These are phyloP conservation scores for Cardamine chenopodiifolia DNA, from an alignment of 345 rosid species.

Conservation along the genomic window DNA sequence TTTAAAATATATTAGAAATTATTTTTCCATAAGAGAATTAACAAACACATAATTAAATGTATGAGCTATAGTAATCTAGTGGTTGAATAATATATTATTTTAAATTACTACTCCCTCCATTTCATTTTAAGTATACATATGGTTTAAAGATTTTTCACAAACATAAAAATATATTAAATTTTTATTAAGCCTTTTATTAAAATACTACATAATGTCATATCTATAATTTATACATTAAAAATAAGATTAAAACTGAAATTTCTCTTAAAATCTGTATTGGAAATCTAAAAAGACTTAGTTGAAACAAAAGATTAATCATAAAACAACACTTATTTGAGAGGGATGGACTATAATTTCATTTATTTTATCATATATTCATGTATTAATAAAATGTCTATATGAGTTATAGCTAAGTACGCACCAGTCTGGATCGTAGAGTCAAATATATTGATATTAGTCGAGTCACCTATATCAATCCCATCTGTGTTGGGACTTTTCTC, in stretches of 20 bases:
- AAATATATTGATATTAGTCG: neutral
- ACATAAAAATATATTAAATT: neutral
- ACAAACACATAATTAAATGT: neutral
- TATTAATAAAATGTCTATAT: neutral
- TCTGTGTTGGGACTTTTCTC: conserved; percentile 27
- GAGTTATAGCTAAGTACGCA: neutral
- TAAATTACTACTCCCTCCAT: too few relatives aligned
- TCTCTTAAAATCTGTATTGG: too few relatives aligned
- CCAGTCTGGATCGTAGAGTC: conserved; percentile 13
- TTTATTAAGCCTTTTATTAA: too few relatives aligned
- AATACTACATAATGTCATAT: too few relatives aligned
- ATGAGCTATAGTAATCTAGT: neutral
- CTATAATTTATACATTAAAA: too few relatives aligned
- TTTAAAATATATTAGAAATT: neutral
- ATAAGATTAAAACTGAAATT: too few relatives aligned
- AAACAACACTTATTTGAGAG: too few relatives aligned
- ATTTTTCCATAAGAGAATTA: neutral
- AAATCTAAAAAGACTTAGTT: too few relatives aligned
- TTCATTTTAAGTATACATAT: too few relatives aligned
- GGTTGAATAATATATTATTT: neutral
- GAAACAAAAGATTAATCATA: too few relatives aligned
- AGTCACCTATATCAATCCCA: conserved; percentile 20
- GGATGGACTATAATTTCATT: neutral
- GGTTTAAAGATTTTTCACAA: too few relatives aligned
- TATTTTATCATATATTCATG: neutral